Base-by-base conservation (phyloP, 164 flowering plant species). In the Umbellularia californica region DNA sequence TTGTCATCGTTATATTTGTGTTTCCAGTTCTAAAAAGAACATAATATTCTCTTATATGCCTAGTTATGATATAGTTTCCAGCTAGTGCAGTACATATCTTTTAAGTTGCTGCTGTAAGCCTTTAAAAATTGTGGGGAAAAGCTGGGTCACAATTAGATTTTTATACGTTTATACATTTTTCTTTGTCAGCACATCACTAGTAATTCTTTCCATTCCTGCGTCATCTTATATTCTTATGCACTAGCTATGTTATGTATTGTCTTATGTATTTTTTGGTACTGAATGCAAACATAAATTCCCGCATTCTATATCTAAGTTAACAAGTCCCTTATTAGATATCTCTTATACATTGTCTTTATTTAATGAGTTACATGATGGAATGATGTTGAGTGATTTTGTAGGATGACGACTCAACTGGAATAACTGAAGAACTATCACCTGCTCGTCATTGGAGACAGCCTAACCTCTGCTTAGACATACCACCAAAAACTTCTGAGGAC, bases 401-500 rank as follows among this genome's bases (percentile, higher is more conserved):
- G 93, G 82, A 28, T 75, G 84, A 72, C 58, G 77, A 65, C 62
- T 70, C 79, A 15, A n/a, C 79, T 69, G 90, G 85, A 78, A 84
- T 88, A 80, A 74, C 69, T 50, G 90, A 85, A 77, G 88, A 86
- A 68, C 68, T 52, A 33, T 72, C 75, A 25, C 63, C 70, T 13
- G 60, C 52, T 74, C 83, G 81, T 73, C 79, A 73, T 28, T 68
- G 47, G 58, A 78, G 77, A 66, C 74, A 28, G 70, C 77, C 76
- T 74, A 72, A 76, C 65, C 82, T 85, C n/a, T 66, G 68, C 58
- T 68, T 85, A 35, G 79, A 88, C 60, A 80, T 86, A 75, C 87
- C 87, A 25, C 35, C 82, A 58, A 84, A 74, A 85, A 70, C 73
- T 22, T 51, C 75, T 27, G 87, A 84, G 24, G 79, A 70, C 23